Evolutionary conservation across 345 rosid species (phyloP).

Genomic region (Linum trigynum): DNA sequence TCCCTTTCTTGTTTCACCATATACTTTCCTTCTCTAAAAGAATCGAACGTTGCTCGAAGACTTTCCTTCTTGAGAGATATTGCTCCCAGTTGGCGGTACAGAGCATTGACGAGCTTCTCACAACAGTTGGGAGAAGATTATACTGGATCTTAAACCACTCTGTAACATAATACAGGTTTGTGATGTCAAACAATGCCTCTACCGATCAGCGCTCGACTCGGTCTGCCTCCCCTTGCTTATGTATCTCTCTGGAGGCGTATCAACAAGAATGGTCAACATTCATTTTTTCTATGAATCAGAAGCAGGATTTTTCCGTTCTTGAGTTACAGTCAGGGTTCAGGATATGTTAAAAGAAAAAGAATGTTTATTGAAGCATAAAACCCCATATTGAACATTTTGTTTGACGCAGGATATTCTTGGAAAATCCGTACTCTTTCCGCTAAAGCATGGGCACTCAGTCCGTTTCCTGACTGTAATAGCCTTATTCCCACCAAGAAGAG

Average conservation of each 20-base stretch:
- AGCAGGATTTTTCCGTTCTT: conserved; percentile 23
- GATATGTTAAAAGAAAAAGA: conserved; percentile 23
- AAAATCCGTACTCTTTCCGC: conserved; percentile 44
- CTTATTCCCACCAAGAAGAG: conserved; percentile 35
- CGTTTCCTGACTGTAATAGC: conserved; percentile 42
- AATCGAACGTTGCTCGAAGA: too few species aligned
- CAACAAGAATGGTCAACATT: conserved; percentile 9
- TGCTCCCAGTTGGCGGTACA: too few species aligned
- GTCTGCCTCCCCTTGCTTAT: conserved; percentile 8
- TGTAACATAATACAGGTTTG: too few species aligned
- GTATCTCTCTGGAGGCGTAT: background rate
- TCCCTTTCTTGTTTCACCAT: too few species aligned
- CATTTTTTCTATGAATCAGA: conserved; percentile 10
- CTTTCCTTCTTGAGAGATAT: too few species aligned
- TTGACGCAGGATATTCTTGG: conserved; percentile 87
- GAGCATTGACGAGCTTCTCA: too few species aligned
- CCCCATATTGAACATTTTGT: conserved; percentile 85
- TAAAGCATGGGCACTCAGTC: conserved; percentile 55
- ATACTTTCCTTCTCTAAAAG: too few species aligned
- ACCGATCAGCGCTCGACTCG: background rate
- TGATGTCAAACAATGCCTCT: too few species aligned
- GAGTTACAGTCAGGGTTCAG: conserved; percentile 44
- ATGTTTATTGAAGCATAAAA: conserved; percentile 40
- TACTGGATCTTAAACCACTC: too few species aligned
- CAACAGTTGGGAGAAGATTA: too few species aligned